Conservation (phyloP, 2,329 filamentous ascomycete genomes). For the Colletotrichum camelliae region DNA sequence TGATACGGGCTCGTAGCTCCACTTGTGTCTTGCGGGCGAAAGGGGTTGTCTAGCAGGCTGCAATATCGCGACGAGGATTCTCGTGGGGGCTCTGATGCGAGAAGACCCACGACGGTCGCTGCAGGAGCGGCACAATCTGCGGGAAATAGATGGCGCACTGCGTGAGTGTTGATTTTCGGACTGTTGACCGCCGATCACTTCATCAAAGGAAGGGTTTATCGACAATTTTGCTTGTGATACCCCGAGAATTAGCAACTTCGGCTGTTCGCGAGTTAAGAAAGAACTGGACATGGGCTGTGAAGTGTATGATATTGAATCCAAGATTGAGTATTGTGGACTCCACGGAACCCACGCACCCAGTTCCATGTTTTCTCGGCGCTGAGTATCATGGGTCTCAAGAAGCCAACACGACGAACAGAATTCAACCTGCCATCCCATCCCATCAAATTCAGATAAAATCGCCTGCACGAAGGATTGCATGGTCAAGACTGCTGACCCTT, state of each 20-base stretch:
- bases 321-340: not conserved
- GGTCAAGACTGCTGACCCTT: not conserved
- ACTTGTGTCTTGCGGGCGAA: not conserved
- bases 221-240: not conserved
- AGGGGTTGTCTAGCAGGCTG: not conserved
- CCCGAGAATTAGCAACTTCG: not conserved
- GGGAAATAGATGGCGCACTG: not conserved
- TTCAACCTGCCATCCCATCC: not conserved
- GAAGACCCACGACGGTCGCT: not conserved
- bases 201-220: not conserved
- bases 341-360: not conserved
- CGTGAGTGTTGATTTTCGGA: not conserved
- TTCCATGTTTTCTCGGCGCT: not conserved
- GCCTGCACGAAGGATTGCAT: not conserved
- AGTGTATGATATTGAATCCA: not conserved
- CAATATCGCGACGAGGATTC: not conserved
- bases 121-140: not conserved
- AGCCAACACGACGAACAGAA: not conserved
- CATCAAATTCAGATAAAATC: not conserved
- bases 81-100: not conserved
- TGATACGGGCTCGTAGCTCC: not conserved
- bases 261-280: not conserved
- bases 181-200: not conserved
- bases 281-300: not conserved
- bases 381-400: not conserved